Evolutionary conservation across 1,284 basidiomycete genomes (phyloP).

Genomic region (Termitomyces sp.): DNA sequence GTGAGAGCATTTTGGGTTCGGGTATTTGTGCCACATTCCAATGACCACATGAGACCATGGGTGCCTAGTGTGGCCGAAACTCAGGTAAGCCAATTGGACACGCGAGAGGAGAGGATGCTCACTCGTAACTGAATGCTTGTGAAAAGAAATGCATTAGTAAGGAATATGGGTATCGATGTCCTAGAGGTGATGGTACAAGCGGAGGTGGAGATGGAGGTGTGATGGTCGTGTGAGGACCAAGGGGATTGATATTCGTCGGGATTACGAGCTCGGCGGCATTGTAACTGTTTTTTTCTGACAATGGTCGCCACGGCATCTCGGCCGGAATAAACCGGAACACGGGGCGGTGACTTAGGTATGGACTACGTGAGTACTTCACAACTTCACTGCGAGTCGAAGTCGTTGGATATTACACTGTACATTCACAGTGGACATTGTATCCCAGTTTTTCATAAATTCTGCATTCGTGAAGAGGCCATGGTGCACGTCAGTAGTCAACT

Average conservation of each 20-base stretch:
- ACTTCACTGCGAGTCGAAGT: too few species aligned
- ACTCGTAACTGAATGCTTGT: slow-evolving; percentile 72
- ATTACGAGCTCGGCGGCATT: not conserved
- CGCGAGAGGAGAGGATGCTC: slow-evolving; percentile 24
- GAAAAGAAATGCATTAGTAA: slow-evolving; percentile 69
- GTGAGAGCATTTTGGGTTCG: slow-evolving; percentile 89
- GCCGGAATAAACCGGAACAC: slow-evolving; percentile 17
- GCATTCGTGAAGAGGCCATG: too few species aligned
- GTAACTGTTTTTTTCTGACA: slow-evolving; percentile 9
- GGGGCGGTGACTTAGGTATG: too few species aligned
- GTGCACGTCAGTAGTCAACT: too few species aligned
- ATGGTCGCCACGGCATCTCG: slow-evolving; percentile 11
- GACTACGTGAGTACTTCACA: too few species aligned
- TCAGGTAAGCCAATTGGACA: slow-evolving; percentile 1
- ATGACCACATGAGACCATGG: slow-evolving; percentile 83
- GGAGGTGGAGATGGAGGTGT: slow-evolving; percentile 6
- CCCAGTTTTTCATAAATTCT: not conserved
- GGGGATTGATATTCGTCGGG: not conserved
- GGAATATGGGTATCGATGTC: slow-evolving; percentile 18
- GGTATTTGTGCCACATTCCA: slow-evolving; percentile 94
- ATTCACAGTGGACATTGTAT: too few species aligned
- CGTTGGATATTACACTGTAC: too few species aligned
- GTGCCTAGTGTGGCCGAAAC: slow-evolving; percentile 49
- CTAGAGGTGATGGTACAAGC: slow-evolving; percentile 16
- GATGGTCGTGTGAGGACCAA: slow-evolving; percentile 14